A percentile compares a stretch with the other conserved stretches of the same genome.
These are phyloP conservation scores for Phylloboletellus chloephorus DNA, from an alignment of 1,284 basidiomycete genomes.

Conservation along the genomic window DNA sequence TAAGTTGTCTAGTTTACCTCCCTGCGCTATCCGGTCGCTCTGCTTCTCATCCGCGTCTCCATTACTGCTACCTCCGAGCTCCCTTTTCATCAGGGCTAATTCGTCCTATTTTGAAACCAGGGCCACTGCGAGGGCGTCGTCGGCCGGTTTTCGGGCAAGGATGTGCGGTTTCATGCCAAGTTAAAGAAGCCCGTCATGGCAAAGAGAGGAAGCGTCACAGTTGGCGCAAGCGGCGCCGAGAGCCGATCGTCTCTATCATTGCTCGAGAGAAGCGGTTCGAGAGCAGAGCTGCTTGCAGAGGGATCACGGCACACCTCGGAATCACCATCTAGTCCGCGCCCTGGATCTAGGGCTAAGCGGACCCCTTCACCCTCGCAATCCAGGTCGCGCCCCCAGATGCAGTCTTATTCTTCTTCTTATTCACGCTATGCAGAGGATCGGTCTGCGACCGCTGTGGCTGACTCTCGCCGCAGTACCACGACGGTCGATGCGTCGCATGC, in stretches of 20 bases:
- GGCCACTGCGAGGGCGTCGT: constrained; percentile 91
- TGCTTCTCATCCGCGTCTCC: neutral
- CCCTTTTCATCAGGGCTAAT: constrained; percentile 6
- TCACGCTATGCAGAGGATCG: constrained; percentile 18
- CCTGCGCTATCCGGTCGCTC: neutral
- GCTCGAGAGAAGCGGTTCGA: constrained; percentile 10
- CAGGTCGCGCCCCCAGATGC: constrained; percentile 13
- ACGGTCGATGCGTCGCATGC: neutral
- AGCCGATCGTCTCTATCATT: constrained; percentile 18
- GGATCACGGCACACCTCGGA: constrained; percentile 12
- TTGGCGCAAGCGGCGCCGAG: constrained; percentile 4
- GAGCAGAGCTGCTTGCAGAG: constrained; percentile 1
- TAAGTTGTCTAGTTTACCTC: constrained; percentile 33
- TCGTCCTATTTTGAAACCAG: constrained; percentile 27
- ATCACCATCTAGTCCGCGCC: constrained; percentile 19
- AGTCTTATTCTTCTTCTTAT: constrained; percentile 15
- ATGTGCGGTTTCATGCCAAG: constrained; percentile 70
- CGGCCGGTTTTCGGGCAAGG: constrained; percentile 65
- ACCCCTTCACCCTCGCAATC: constrained; percentile 19
- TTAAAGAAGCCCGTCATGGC: constrained; percentile 79
- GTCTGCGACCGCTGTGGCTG: neutral
- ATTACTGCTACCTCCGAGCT: no score
- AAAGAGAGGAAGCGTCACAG: constrained; percentile 42
- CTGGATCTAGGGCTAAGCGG: constrained; percentile 17
- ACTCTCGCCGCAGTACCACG: constrained; percentile 9